phyloP scores from a whole-genome alignment of 2,329 filamentous ascomycete species.

The Emergomyces orientalis region DNA sequence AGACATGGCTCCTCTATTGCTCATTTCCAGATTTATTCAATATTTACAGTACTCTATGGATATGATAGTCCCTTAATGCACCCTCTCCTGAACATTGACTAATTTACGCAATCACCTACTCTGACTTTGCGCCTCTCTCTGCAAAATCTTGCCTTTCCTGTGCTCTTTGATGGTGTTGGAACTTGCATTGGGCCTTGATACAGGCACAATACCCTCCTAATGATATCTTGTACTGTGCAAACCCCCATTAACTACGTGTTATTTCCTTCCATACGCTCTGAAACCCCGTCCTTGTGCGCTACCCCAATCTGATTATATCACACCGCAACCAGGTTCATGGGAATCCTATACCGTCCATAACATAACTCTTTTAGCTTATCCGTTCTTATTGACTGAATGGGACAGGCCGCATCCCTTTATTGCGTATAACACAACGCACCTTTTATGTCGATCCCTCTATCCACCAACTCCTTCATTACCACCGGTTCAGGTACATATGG shows the following conservation, averaged over 20 bases:
- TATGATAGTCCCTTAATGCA: background rate
- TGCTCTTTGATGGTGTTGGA: background rate
- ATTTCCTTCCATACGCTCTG: background rate
- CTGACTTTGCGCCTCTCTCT: background rate
- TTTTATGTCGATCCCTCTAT: background rate
- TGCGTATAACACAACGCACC: background rate
- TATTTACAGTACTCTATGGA: background rate
- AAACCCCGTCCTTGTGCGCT: too few relatives aligned
- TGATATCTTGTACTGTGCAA: background rate
- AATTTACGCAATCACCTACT: background rate
- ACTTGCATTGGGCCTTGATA: background rate
- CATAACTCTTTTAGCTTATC: background rate
- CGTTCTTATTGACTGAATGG: background rate
- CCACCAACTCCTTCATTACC: background rate
- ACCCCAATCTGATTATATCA: too few relatives aligned
- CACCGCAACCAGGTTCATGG: too few relatives aligned
- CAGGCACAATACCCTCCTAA: background rate
- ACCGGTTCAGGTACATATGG: background rate
- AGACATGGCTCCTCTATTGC: background rate
- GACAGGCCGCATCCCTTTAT: background rate
- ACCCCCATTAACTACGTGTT: background rate
- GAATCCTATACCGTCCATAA: background rate
- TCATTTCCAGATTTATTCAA: too few relatives aligned
- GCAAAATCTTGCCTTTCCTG: background rate
- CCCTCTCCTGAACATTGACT: background rate